phyloP scores from a whole-genome alignment of 257 asterid genomes.

The Salvia hispanica region DNA sequence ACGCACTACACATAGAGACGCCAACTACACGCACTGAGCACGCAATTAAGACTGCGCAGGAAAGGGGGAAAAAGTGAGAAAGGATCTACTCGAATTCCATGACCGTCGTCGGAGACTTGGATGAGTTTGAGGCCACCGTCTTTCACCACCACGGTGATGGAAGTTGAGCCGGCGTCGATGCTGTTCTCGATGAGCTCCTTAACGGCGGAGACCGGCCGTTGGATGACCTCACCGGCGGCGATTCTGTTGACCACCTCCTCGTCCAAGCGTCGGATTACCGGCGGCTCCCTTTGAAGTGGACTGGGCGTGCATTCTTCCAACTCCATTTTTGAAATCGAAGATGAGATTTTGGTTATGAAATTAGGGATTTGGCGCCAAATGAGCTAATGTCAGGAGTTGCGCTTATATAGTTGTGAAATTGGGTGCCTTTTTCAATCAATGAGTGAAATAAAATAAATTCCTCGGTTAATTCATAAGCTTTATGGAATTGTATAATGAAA shows the following conservation, averaged over 20 bases:
- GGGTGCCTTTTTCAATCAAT: too few species aligned
- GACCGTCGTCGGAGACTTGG: conserved; percentile 96
- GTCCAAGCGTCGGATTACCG: conserved; percentile 72
- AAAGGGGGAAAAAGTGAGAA: not conserved
- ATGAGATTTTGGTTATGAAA: conserved; percentile 7
- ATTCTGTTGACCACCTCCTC: conserved; percentile 90
- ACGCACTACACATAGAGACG: not conserved
- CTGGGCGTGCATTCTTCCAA: conserved; percentile 38
- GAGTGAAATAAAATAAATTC: too few species aligned
- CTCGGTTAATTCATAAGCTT: too few species aligned
- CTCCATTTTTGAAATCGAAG: conserved; percentile 22
- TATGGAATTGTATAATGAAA: too few species aligned
- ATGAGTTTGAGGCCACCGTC: conserved; percentile 95
- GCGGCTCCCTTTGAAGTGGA: conserved; percentile 54
- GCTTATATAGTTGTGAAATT: too few species aligned
- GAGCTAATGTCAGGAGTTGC: too few species aligned
- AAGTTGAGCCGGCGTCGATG: conserved; percentile 77
- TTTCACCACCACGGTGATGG: conserved; percentile 73
- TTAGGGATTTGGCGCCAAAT: conserved; percentile 45
- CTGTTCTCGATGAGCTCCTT: conserved; percentile 96
- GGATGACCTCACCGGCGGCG: conserved; percentile 97
- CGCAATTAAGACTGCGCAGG: conserved; percentile 1
- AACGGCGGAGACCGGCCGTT: conserved; percentile 93
- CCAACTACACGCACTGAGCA: not conserved
- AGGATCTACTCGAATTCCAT: conserved; percentile 73